These are phyloP conservation scores for Phytophthora pisi DNA, from an alignment of 352 stramenopile species.

Conservation along the genomic window DNA sequence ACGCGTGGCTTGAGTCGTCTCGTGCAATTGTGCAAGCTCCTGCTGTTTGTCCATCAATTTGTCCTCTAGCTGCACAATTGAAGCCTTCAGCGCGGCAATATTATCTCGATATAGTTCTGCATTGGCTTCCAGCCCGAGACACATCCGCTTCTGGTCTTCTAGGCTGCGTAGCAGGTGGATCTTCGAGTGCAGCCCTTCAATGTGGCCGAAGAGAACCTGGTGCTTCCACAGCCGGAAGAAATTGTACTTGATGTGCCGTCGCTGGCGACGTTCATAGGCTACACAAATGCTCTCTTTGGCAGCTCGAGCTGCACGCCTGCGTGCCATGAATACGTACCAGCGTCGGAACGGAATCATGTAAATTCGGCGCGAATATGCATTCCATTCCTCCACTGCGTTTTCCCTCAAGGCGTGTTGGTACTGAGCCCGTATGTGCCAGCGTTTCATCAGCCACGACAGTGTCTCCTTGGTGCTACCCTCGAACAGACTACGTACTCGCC, in stretches of 20 bases:
- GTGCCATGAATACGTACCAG: slow-evolving; percentile 62
- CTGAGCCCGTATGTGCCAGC: slow-evolving; percentile 55
- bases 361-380: slow-evolving; percentile 62
- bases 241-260: slow-evolving; percentile 72
- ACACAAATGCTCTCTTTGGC: slow-evolving; percentile 72
- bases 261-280: slow-evolving; percentile 66
- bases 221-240: slow-evolving; percentile 88
- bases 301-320: slow-evolving; percentile 40
- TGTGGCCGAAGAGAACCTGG: slow-evolving; percentile 71
- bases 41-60: slow-evolving; percentile 69
- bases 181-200: slow-evolving; percentile 73
- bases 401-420: slow-evolving; percentile 65
- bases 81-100: slow-evolving; percentile 60
- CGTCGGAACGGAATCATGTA: slow-evolving; percentile 77
- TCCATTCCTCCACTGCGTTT: slow-evolving; percentile 63
- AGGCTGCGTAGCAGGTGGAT: slow-evolving; percentile 65
- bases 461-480: slow-evolving; percentile 62
- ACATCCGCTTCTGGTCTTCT: slow-evolving; percentile 83
- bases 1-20: slow-evolving; percentile 63
- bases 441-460: slow-evolving; percentile 40
- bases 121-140: slow-evolving; percentile 66
- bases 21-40: slow-evolving; percentile 65
- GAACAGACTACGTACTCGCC: slow-evolving; percentile 66
- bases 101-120: slow-evolving; percentile 63
- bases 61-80: slow-evolving; percentile 58